These are phyloP conservation scores for Plasmodium knowlesi DNA, from an alignment of 169 alveolate species.

Conservation along the genomic window DNA sequence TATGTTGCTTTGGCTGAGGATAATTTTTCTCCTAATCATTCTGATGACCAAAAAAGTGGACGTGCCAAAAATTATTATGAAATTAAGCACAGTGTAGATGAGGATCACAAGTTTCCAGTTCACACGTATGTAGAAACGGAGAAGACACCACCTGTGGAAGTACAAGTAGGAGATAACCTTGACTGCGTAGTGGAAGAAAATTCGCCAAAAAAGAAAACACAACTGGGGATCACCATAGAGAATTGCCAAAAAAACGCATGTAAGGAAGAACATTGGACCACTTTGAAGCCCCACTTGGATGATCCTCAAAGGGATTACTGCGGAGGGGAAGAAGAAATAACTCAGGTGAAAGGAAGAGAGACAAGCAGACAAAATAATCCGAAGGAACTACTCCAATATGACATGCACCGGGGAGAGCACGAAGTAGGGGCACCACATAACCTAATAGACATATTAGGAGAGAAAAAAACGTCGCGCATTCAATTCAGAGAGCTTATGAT, in stretches of 20 bases:
- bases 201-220: not conserved
- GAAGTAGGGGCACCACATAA: not conserved
- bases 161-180: not conserved
- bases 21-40: not conserved
- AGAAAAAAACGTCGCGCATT: not conserved
- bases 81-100: not conserved
- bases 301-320: not conserved
- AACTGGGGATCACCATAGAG: not conserved
- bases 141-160: not conserved
- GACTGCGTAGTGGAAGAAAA: not conserved
- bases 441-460: not conserved
- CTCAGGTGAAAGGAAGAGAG: not conserved
- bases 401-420: not conserved
- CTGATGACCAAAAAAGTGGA: not conserved
- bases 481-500: conserved; percentile 4
- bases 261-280: not conserved
- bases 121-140: not conserved
- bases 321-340: not conserved
- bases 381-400: not conserved
- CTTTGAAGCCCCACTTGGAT: not conserved
- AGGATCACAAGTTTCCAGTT: not conserved
- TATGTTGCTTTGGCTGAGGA: not conserved
- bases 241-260: not conserved
- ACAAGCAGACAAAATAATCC: not conserved
- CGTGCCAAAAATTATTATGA: not conserved